phyloP scores from a whole-genome alignment of 106 monocot species.

The Dendrobium officinale region DNA sequence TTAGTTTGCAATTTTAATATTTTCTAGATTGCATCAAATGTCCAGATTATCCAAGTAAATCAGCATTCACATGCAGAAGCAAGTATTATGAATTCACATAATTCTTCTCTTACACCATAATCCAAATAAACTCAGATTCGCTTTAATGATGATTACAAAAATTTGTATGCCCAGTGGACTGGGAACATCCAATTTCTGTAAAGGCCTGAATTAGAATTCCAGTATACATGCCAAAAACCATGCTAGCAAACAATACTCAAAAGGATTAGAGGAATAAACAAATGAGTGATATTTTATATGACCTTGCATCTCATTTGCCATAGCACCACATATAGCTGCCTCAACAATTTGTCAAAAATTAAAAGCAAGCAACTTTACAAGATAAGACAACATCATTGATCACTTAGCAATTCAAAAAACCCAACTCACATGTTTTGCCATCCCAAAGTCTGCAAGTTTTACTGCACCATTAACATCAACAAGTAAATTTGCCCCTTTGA shows the following conservation, averaged over 20 bases:
- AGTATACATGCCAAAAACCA: not conserved
- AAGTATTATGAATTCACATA: not conserved
- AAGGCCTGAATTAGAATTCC: not conserved
- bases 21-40: too few species aligned
- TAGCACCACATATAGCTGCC: not conserved
- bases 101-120: not conserved
- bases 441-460: constrained; percentile 95
- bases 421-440: constrained; percentile 86
- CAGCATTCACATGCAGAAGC: not conserved
- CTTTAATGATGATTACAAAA: not conserved
- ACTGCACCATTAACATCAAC: constrained; percentile 77
- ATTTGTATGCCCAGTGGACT: not conserved
- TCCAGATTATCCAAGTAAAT: constrained; percentile 1
- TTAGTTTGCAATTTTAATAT: too few species aligned
- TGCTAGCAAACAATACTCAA: not conserved
- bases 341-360: not conserved
- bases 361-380: not conserved
- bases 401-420: not conserved
- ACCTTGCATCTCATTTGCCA: not conserved
- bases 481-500: constrained; percentile 94
- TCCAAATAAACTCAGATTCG: not conserved
- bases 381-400: not conserved
- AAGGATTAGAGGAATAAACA: not conserved
- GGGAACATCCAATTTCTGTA: not conserved
- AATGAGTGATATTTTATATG: not conserved